Conservation (phyloP, 1,284 basidiomycete species). For the Cutaneotrichosporon daszewskae region DNA sequence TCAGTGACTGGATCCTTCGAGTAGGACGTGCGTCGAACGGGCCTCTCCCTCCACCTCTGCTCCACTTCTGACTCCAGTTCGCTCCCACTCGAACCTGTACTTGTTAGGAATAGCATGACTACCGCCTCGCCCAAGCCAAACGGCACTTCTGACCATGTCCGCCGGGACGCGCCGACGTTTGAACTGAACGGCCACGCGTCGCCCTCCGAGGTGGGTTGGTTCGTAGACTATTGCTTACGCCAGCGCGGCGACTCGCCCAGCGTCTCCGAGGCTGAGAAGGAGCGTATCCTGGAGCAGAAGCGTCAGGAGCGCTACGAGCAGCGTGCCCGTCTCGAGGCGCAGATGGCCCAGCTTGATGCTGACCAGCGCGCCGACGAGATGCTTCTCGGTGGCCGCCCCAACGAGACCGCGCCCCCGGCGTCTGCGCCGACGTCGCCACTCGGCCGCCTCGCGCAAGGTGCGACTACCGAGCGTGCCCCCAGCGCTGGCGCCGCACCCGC, state of each 20-base stretch:
- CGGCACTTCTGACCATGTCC: conserved; percentile 24
- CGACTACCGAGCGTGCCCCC: conserved; percentile 12
- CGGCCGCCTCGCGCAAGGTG: conserved; percentile 9
- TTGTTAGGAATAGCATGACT: conserved; percentile 30
- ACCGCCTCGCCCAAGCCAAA: conserved; percentile 25
- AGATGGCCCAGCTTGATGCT: conserved; percentile 85
- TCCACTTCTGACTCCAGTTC: too few species aligned
- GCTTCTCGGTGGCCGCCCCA: conserved; percentile 56
- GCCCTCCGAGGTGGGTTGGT: too few species aligned
- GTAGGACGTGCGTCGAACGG: conserved; percentile 9
- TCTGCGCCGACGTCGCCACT: conserved; percentile 40
- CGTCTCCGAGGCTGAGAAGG: conserved; percentile 15
- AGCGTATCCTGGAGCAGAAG: conserved; percentile 86
- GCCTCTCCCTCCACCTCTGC: too few species aligned
- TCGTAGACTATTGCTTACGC: too few species aligned
- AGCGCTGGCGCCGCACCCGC: conserved; percentile 21
- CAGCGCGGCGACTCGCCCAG: too few species aligned
- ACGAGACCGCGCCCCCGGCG: conserved; percentile 22
- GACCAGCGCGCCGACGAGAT: conserved; percentile 68
- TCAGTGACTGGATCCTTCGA: conserved; percentile 10
- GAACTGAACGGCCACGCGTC: conserved; percentile 36
- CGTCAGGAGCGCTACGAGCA: conserved; percentile 76
- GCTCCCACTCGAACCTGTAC: conserved; percentile 10
- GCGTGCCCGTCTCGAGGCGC: conserved; percentile 84
- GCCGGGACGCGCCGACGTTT: conserved; percentile 15